Conservation (phyloP, 768 basidiomycete genomes). For the Boletus barrowsii region DNA sequence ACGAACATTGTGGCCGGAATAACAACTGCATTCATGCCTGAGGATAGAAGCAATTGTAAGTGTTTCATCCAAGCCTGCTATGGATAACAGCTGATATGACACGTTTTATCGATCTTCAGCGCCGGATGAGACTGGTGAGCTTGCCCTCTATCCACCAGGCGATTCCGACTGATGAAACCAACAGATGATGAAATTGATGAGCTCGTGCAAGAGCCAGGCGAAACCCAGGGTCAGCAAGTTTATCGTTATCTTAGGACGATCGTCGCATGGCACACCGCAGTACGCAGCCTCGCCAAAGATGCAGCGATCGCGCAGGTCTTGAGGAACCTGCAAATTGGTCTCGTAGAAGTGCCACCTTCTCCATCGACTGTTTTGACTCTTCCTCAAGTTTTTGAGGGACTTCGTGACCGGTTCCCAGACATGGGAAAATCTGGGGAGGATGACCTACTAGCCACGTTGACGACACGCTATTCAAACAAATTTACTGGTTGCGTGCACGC, state of each 20-base stretch:
- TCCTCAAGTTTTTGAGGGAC: background rate
- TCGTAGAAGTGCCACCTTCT: background rate
- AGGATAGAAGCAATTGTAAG: too few species aligned
- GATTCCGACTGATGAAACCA: too few species aligned
- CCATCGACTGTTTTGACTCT: background rate
- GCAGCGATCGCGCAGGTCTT: background rate
- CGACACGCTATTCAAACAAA: background rate
- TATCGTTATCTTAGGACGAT: background rate
- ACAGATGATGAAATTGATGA: too few species aligned
- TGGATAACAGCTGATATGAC: too few species aligned
- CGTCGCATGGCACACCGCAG: background rate
- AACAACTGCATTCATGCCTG: background rate
- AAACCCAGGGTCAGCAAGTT: background rate
- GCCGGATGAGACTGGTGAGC: too few species aligned
- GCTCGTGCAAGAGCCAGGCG: background rate
- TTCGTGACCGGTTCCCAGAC: background rate
- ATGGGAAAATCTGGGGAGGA: background rate
- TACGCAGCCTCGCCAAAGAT: background rate
- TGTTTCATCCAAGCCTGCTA: too few species aligned
- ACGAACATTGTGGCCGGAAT: background rate
- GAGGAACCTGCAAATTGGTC: background rate
- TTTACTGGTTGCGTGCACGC: background rate
- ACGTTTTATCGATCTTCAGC: too few species aligned
- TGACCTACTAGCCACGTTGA: background rate
- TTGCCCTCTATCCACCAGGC: too few species aligned